Evolutionary conservation across 2,329 filamentous ascomycete species (phyloP), one percentile per base, ranked within the genome.

Genomic region (Alternaria sp.): DNA sequence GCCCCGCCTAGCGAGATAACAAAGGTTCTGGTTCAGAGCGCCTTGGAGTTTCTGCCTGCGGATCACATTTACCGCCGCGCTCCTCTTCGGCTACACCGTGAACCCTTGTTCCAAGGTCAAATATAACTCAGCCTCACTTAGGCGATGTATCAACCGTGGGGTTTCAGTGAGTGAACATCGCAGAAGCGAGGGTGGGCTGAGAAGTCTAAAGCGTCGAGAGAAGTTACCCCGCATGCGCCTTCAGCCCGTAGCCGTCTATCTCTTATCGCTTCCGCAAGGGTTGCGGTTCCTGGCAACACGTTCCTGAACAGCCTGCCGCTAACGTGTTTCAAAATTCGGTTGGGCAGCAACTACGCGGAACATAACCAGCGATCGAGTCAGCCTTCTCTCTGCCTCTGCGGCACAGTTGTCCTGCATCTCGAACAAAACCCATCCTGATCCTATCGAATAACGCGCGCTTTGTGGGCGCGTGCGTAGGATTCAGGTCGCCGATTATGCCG

Each of bases 401-500:
- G 61, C 64, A 58, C 65, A 64, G 65, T 50, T 45, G 15, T 44
- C 60, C 30, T 58, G 55, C 53, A 50, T 60, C 56, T 63, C 41
- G 53, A 64, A 50, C 41, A 50, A 50, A 53, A 58, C 30, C 54
- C 55, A 37, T 61, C 56, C 53, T 64, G 33, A 54, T 50, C 62
- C 58, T 65, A 67, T 74, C 66, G 61, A 59, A 64, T 69, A 65
- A 67, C 55, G 69, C 69, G 67, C 70, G 60, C 70, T 43, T 67
- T 61, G 55, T 63, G 37, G 64, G 70, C 71, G 69, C 71, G 63
- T 71, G 63, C 61, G 63, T 69, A 65, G 63, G 30, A 51, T 55
- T 46, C 20, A 43, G 37, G 41, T 67, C 57, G 55, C 64, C 62
- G 59, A 59, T 57, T 47, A 47, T 54, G 45, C 25, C 53, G 51